phyloP scores from a whole-genome alignment of 306 rosid species.

The Glycyrrhiza uralensis region DNA sequence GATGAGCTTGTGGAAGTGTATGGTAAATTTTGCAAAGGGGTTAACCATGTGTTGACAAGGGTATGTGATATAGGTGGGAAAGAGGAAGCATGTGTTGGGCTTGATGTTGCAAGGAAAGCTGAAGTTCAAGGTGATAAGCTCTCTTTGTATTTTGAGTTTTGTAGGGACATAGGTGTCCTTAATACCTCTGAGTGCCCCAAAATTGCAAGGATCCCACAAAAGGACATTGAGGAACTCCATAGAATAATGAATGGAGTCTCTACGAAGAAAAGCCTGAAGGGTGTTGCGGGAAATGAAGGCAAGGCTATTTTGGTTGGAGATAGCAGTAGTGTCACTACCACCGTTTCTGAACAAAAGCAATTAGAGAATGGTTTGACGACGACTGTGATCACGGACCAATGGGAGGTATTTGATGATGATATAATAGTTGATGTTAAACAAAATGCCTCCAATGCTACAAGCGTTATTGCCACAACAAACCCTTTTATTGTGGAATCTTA shows the following conservation, averaged over 20 bases:
- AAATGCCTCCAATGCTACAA: not conserved
- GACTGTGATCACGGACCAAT: conserved; percentile 68
- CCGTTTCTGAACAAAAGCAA: not conserved
- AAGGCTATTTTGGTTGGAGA: conserved; percentile 15
- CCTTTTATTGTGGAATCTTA: conserved; percentile 34
- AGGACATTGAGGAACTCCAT: conserved; percentile 40
- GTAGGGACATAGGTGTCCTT: conserved; percentile 50
- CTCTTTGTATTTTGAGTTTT: conserved; percentile 35
- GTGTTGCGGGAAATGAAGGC: not conserved
- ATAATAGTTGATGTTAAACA: not conserved
- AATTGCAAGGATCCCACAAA: conserved; percentile 43
- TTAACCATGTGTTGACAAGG: conserved; percentile 33
- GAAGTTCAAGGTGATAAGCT: conserved; percentile 53
- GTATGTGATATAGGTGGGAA: conserved; percentile 40
- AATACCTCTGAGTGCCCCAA: conserved; percentile 40
- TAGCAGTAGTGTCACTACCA: not conserved
- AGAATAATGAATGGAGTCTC: conserved; percentile 29
- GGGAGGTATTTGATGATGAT: conserved; percentile 78
- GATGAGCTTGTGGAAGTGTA: conserved; percentile 59
- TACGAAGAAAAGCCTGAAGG: not conserved
- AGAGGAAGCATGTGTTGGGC: conserved; percentile 46
- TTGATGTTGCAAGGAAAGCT: conserved; percentile 35
- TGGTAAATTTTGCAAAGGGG: conserved; percentile 33
- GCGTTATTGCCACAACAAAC: not conserved
- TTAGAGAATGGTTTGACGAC: conserved; percentile 20